A percentile compares a stretch with the other conserved stretches of the same genome.
These are phyloP conservation scores for Pseudocercospora pini-densiflorae DNA, from an alignment of 2,329 filamentous ascomycete genomes.

Conservation along the genomic window DNA sequence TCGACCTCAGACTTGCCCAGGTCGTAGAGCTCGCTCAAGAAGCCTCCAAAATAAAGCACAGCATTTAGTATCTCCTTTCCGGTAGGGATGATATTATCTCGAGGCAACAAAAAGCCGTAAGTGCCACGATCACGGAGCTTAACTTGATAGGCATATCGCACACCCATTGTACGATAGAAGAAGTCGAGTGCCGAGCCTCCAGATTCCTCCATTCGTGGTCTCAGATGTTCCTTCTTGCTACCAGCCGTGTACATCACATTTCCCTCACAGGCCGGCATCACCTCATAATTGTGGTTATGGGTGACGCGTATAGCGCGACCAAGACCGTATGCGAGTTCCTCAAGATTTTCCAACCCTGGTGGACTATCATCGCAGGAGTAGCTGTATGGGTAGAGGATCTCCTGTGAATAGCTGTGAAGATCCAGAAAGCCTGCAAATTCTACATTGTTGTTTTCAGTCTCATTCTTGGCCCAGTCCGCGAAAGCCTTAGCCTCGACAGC, in stretches of 20 bases:
- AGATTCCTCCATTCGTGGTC: slow-evolving; percentile 68
- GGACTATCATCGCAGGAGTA: slow-evolving; percentile 80
- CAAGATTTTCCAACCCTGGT: slow-evolving; percentile 86
- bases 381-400: slow-evolving; percentile 89
- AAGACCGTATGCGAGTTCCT: slow-evolving; percentile 86
- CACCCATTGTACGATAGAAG: slow-evolving; percentile 87
- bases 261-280: slow-evolving; percentile 85
- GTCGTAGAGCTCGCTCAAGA: slow-evolving; percentile 61
- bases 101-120: slow-evolving; percentile 90
- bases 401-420: slow-evolving; percentile 92
- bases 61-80: slow-evolving; percentile 83
- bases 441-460: slow-evolving; percentile 71
- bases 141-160: slow-evolving; percentile 88
- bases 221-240: slow-evolving; percentile 40
- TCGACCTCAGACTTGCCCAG: slow-evolving; percentile 17
- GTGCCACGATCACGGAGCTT: slow-evolving; percentile 92
- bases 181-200: slow-evolving; percentile 91
- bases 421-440: slow-evolving; percentile 86
- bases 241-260: slow-evolving; percentile 56
- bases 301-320: slow-evolving; percentile 87
- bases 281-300: slow-evolving; percentile 63
- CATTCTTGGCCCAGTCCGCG: slow-evolving; percentile 80
- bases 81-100: slow-evolving; percentile 54
- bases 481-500: slow-evolving; percentile 77
- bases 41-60: slow-evolving; percentile 82